Percentiles rank a stretch among this genome's conserved stretches.
Evolutionary conservation across 495 filamentous ascomycete species (phyloP).

Genomic region (Hyaloscypha variabilis): DNA sequence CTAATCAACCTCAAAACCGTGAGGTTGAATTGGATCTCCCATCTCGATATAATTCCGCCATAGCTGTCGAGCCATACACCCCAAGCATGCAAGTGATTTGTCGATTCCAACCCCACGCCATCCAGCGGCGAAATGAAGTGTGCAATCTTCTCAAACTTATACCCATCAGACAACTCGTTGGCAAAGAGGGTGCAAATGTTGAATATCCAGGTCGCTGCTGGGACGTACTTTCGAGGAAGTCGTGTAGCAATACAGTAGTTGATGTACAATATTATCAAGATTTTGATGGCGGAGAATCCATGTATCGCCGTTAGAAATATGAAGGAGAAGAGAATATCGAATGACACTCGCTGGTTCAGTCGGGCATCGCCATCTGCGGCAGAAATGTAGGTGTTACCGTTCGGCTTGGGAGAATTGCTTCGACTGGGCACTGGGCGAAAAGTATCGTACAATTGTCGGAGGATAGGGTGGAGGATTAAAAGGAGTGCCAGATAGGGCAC

Average conservation of each 20-base stretch:
- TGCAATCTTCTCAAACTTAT: constrained; percentile 66
- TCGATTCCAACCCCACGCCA: constrained; percentile 32
- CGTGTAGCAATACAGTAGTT: constrained; percentile 80
- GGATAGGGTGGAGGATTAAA: constrained; percentile 73
- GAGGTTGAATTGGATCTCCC: constrained; percentile 97
- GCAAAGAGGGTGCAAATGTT: constrained; percentile 85
- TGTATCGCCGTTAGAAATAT: constrained; percentile 80
- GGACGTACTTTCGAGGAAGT: constrained; percentile 68
- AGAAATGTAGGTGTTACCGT: constrained; percentile 33
- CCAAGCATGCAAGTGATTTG: constrained; percentile 52
- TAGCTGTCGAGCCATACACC: constrained; percentile 71
- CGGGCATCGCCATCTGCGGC: constrained; percentile 63
- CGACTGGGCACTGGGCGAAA: constrained; percentile 20
- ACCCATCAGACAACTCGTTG: constrained; percentile 84
- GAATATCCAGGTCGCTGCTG: constrained; percentile 87
- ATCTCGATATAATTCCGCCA: constrained; percentile 81
- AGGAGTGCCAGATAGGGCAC: constrained; percentile 76
- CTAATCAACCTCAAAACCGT: constrained; percentile 92
- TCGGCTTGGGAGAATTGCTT: constrained; percentile 20
- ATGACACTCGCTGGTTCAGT: constrained; percentile 74
- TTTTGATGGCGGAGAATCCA: constrained; percentile 82
- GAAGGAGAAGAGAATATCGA: constrained; percentile 82
- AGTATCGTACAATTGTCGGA: constrained; percentile 69
- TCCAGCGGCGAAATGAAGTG: constrained; percentile 46
- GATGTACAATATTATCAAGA: constrained; percentile 74